These are phyloP conservation scores for Pulicaria dysenterica DNA, from an alignment of 129 eudicot species.

Conservation along the genomic window DNA sequence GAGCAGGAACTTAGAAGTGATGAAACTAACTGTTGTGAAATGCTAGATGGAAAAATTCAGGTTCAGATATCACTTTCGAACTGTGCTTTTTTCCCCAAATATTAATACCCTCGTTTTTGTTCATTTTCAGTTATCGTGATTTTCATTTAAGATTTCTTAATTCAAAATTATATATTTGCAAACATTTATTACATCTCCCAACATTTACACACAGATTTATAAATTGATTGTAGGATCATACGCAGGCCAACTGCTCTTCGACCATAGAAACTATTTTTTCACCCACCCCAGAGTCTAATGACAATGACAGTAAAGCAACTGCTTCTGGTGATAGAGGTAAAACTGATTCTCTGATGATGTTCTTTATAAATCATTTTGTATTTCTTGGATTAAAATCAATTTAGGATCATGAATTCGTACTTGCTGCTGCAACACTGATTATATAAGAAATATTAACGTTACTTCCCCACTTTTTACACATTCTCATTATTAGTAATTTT, in stretches of 20 bases:
- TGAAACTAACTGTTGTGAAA: constrained; percentile 44
- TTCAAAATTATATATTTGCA: neutral
- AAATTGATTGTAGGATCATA: constrained; percentile 48
- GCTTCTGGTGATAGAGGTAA: constrained; percentile 52
- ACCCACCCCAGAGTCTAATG: constrained; percentile 57
- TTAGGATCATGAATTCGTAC: neutral
- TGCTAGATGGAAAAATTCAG: constrained; percentile 34
- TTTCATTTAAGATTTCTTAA: neutral
- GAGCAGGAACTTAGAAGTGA: constrained; percentile 36
- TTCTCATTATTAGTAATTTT: neutral
- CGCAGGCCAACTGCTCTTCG: constrained; percentile 48
- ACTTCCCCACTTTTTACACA: neutral
- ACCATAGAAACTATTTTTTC: constrained; percentile 68
- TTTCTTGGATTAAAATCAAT: neutral
- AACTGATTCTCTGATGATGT: neutral
- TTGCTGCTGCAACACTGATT: neutral
- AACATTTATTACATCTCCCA: neutral
- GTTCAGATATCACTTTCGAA: constrained; percentile 32
- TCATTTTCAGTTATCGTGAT: neutral
- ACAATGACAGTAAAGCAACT: constrained; percentile 40
- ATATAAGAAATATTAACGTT: neutral
- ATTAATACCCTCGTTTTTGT: neutral
- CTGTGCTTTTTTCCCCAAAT: neutral
- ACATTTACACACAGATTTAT: constrained; percentile 12
- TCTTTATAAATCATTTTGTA: neutral